Conservation (phyloP, 306 rosid species). For the Alnus glutinosa region DNA sequence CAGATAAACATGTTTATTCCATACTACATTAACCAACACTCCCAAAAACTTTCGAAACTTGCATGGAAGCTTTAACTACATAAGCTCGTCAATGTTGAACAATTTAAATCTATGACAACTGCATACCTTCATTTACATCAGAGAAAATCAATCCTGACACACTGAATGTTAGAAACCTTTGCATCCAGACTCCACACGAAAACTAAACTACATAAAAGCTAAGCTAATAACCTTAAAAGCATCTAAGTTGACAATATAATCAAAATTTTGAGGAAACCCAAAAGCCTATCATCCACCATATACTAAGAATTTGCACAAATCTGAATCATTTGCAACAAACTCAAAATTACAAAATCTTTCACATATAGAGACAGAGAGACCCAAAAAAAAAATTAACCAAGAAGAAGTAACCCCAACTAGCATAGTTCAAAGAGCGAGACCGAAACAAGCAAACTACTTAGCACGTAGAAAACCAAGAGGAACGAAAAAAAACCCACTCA, state of each 20-base stretch:
- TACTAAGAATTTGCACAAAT: neutral
- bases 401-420: slow-evolving; percentile 4
- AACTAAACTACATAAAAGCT: neutral
- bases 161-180: slow-evolving; percentile 42
- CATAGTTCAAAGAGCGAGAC: no score
- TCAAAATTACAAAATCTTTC: neutral
- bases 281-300: slow-evolving; percentile 3
- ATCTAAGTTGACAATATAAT: slow-evolving; percentile 16
- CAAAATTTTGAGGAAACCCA: slow-evolving; percentile 8
- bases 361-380: neutral
- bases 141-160: slow-evolving; percentile 76
- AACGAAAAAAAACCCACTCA: slow-evolving; percentile 7
- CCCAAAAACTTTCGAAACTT: slow-evolving; percentile 41
- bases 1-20: slow-evolving; percentile 25
- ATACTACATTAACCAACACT: slow-evolving; percentile 36
- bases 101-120: slow-evolving; percentile 44
- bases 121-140: slow-evolving; percentile 37
- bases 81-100: slow-evolving; percentile 52
- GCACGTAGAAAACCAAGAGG: neutral
- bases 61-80: slow-evolving; percentile 32
- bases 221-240: neutral
- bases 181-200: neutral
- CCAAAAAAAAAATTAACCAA: slow-evolving; percentile 7
- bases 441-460: no score
- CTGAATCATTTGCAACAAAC: slow-evolving; percentile 5